A percentile compares a stretch with the other conserved stretches of the same genome.
These are phyloP conservation scores for Esteya vermicola DNA, from an alignment of 2,329 filamentous ascomycete species.

Conservation along the genomic window DNA sequence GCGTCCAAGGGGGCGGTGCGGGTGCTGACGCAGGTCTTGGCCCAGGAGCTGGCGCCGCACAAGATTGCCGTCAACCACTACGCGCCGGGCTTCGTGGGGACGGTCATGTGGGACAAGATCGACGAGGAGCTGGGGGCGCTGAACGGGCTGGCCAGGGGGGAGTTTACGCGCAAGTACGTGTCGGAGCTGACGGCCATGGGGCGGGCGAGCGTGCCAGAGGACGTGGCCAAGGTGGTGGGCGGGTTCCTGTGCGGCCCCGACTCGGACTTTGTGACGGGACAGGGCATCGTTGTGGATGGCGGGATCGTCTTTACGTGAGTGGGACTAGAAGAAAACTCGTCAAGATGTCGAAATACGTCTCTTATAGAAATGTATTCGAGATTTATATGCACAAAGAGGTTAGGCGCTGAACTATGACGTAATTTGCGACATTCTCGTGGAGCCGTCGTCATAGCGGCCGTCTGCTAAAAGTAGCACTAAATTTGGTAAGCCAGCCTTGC, in stretches of 20 bases:
- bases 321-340: too few relatives aligned
- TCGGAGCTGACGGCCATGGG: slow-evolving; percentile 38
- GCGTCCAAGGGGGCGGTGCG: slow-evolving; percentile 54
- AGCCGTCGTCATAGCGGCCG: too few relatives aligned
- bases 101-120: too few relatives aligned
- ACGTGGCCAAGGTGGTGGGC: slow-evolving; percentile 48
- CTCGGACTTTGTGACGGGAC: slow-evolving; percentile 47
- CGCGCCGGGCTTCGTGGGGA: too few relatives aligned
- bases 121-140: slow-evolving; percentile 22
- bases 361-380: too few relatives aligned
- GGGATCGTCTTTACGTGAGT: slow-evolving; percentile 34
- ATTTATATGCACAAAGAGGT: too few relatives aligned
- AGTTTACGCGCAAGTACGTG: slow-evolving; percentile 37
- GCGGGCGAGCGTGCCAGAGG: slow-evolving; percentile 22
- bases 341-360: too few relatives aligned
- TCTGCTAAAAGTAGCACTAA: too few relatives aligned
- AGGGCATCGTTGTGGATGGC: slow-evolving; percentile 48
- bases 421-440: too few relatives aligned
- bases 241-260: slow-evolving; percentile 32
- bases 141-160: slow-evolving; percentile 24
- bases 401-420: too few relatives aligned
- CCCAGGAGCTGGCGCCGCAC: slow-evolving; percentile 49
- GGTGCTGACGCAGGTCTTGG: slow-evolving; percentile 50
- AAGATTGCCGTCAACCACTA: slow-evolving; percentile 55
- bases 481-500: too few relatives aligned